A percentile compares a stretch with the other conserved stretches of the same genome.
Conservation (phyloP, 176 grass and related monocot species). For the Dactylis glomerata region DNA sequence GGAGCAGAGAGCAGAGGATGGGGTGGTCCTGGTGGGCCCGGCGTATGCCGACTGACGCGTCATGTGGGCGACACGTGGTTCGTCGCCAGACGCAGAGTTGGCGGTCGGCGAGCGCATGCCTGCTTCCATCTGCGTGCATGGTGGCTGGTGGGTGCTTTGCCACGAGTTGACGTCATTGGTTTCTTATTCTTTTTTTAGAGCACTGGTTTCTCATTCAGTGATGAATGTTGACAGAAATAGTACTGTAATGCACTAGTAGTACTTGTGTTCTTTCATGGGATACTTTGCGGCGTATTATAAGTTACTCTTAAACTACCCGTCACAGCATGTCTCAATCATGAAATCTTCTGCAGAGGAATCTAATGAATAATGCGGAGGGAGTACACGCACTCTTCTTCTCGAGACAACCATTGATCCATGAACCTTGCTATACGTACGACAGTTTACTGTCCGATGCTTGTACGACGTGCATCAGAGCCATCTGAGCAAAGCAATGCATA, state of each 20-base stretch:
- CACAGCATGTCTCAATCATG: neutral
- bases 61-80: neutral
- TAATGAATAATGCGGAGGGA: neutral
- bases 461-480: no score
- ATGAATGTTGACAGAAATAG: neutral
- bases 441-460: no score
- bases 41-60: neutral
- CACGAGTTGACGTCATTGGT: neutral
- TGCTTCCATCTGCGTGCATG: neutral
- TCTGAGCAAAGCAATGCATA: no score
- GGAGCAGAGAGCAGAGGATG: slow-evolving; percentile 12
- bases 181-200: neutral
- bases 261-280: neutral
- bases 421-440: no score
- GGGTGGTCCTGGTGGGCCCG: neutral
- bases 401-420: neutral
- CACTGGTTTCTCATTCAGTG: no score
- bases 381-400: neutral
- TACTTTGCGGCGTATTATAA: neutral
- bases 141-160: neutral
- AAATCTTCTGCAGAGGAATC: neutral
- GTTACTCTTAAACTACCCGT: neutral
- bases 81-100: neutral
- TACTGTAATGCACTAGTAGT: neutral
- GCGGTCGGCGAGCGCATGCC: neutral